Base-by-base conservation (phyloP, 176 grass and related monocot genomes). In the Musa schizocarpa region DNA sequence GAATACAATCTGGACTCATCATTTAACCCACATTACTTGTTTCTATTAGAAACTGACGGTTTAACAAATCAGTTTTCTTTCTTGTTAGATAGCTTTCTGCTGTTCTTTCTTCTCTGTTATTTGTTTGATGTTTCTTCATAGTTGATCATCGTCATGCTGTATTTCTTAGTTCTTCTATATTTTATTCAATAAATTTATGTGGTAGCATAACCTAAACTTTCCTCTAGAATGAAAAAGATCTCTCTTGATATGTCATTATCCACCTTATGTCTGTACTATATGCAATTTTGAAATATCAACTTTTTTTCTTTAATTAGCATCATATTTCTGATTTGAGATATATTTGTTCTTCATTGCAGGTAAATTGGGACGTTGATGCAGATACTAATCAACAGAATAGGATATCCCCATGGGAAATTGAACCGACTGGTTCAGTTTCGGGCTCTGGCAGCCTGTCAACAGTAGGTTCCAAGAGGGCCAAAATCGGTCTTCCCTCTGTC, bases 391-490 rank as follows among this genome's bases (percentile, higher is more conserved):
- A 69, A 16, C 81, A 74, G 52, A 87, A 80, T 86, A 82, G 85
- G 74, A 81, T 97, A 22, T 97, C 93, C 71, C 93, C 93, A 86
- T 97, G 93, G 93, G 93, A 97, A 86, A 80, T 97, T 83, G 90
- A 92, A 77, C 71, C 84, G 74, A 88, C 54, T 27, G 80, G 85
- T 81, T 79, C 82, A 6, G 56, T 81, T 88, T 79, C 85, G 55
- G 82, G 89, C 76, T 87, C 85, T 63, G 82, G 82, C 78, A 43
- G 49, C 50, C 52, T 87, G 24, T 76, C 76, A 5, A 10, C 75
- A 69, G 68, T 83, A 64, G 74, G 72, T 69, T 83, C 87, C 54
- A 97, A 92, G 85, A 83, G 93, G 70, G 57, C 89, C 59, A 97
- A 97, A 79, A 76, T 83, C 76, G 87, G 71, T 76, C 61, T 88